A percentile compares a stretch with the other conserved stretches of the same genome.
Conservation (phyloP, 2,329 filamentous ascomycete species). For the Macrophomina tecta region DNA sequence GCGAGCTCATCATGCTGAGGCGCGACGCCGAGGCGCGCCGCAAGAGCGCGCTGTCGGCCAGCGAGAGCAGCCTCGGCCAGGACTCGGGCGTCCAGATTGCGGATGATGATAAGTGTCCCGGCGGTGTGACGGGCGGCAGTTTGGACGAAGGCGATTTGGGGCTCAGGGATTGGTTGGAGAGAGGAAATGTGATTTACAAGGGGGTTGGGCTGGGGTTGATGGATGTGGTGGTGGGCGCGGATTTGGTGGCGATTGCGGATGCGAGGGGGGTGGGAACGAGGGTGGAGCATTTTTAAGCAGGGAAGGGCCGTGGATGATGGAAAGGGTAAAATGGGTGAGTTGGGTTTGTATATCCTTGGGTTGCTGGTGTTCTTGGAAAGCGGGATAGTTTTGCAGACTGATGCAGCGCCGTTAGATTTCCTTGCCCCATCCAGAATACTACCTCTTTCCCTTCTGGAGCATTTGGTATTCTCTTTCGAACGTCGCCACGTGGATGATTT, state of each 20-base stretch:
- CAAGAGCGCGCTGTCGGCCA: conserved; percentile 32
- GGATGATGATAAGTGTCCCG: conserved; percentile 31
- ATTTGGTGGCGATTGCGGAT: conserved; percentile 63
- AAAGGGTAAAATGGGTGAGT: too few relatives aligned
- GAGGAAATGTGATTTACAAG: conserved; percentile 73
- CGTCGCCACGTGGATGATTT: not conserved
- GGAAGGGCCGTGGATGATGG: too few relatives aligned
- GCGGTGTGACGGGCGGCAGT: conserved; percentile 35
- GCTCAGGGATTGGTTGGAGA: conserved; percentile 65
- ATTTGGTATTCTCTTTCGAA: too few relatives aligned
- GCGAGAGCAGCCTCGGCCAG: conserved; percentile 33
- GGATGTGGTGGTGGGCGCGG: conserved; percentile 68
- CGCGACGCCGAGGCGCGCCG: conserved; percentile 53
- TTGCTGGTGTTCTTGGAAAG: too few relatives aligned
- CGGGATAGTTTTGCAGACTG: too few relatives aligned
- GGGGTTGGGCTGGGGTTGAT: conserved; percentile 71
- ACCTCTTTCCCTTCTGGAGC: too few relatives aligned
- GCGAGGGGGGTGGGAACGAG: conserved; percentile 61
- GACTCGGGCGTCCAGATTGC: conserved; percentile 36
- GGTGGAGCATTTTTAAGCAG: conserved; percentile 53
- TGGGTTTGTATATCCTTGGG: too few relatives aligned
- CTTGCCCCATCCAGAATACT: too few relatives aligned
- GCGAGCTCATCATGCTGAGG: conserved; percentile 75
- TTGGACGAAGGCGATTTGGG: conserved; percentile 45
- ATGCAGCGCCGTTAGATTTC: too few relatives aligned